These are phyloP conservation scores for Metschnikowia peoriensis DNA, from an alignment of 805 yeast genomes.

Conservation along the genomic window DNA sequence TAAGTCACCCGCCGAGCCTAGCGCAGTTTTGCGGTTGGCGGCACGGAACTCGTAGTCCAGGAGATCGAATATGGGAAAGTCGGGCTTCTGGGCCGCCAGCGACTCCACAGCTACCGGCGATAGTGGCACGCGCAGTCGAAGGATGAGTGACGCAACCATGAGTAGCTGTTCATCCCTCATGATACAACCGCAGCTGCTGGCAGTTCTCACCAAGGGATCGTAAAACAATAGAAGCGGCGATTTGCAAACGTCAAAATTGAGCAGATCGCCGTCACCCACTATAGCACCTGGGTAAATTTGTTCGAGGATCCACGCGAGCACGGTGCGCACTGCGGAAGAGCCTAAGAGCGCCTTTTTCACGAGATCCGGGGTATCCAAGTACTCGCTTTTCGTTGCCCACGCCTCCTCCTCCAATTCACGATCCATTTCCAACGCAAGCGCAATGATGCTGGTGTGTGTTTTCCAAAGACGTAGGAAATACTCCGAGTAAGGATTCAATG, in stretches of 20 bases:
- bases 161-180: constrained; percentile 57
- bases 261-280: constrained; percentile 5
- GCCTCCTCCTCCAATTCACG: constrained; percentile 33
- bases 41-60: constrained; percentile 11
- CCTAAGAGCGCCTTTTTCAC: constrained; percentile 50
- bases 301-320: constrained; percentile 60
- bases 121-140: constrained; percentile 24
- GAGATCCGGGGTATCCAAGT: constrained; percentile 31
- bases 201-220: constrained; percentile 64
- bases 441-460: constrained; percentile 55
- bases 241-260: constrained; percentile 54
- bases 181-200: constrained; percentile 56
- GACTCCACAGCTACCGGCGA: constrained; percentile 12
- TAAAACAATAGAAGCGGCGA: constrained; percentile 58
- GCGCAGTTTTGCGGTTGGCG: constrained; percentile 6
- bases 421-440: constrained; percentile 56
- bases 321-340: constrained; percentile 59
- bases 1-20: constrained; percentile 33
- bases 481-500: constrained; percentile 61
- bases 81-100: constrained; percentile 1
- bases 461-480: constrained; percentile 64
- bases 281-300: constrained; percentile 15
- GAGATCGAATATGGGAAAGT: constrained; percentile 13
- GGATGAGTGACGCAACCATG: constrained; percentile 48
- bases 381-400: constrained; percentile 23